These are phyloP conservation scores for Talaromyces sp. DNA, from an alignment of 2,329 filamentous ascomycete genomes.

Conservation along the genomic window DNA sequence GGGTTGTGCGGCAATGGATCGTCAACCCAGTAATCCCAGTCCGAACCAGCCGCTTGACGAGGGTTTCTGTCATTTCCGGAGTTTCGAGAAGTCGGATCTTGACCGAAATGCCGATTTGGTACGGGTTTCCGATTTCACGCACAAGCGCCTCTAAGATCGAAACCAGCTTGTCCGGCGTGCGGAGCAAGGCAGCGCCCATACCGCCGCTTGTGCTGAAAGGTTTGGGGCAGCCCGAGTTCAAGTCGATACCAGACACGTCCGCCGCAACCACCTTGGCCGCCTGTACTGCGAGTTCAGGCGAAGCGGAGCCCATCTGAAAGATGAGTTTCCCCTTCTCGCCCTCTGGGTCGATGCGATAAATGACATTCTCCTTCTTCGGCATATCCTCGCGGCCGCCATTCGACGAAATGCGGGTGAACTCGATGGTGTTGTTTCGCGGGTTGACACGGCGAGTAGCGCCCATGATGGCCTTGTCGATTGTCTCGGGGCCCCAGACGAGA, in stretches of 20 bases:
- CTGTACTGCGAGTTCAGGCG: conserved; percentile 74
- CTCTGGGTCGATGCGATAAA: conserved; percentile 78
- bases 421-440: conserved; percentile 69
- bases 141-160: conserved; percentile 81
- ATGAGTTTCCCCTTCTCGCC: conserved; percentile 71
- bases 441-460: conserved; percentile 77
- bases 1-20: conserved; percentile 90
- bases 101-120: conserved; percentile 88
- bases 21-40: conserved; percentile 92
- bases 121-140: conserved; percentile 67
- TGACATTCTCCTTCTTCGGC: conserved; percentile 53
- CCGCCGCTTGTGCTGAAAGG: conserved; percentile 89
- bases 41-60: conserved; percentile 72
- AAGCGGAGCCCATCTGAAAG: conserved; percentile 87
- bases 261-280: conserved; percentile 78
- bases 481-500: conserved; percentile 96
- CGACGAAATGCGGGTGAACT: conserved; percentile 74
- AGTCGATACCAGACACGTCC: conserved; percentile 90
- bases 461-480: conserved; percentile 86
- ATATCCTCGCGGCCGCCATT: conserved; percentile 53
- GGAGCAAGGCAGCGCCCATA: conserved; percentile 90
- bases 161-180: conserved; percentile 76
- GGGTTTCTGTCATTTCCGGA: conserved; percentile 64
- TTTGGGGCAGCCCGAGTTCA: conserved; percentile 98
- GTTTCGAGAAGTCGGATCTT: conserved; percentile 89